Conservation (phyloP, 2,329 filamentous ascomycete species). For the Pezicula carpinea region DNA sequence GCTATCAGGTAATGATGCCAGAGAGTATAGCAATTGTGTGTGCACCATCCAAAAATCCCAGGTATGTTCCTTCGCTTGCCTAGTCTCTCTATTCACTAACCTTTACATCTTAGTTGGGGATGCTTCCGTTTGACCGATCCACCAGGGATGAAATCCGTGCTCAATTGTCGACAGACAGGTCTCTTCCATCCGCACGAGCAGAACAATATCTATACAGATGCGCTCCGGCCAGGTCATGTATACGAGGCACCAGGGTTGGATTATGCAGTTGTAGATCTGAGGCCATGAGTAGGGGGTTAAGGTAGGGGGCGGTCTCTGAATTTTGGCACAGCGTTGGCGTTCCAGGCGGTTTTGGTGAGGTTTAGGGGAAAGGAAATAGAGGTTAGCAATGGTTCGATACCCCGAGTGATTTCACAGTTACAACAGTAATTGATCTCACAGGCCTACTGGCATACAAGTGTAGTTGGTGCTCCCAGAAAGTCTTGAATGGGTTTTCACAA, state of each 20-base stretch:
- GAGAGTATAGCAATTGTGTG: constrained; percentile 98
- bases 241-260: constrained; percentile 50
- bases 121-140: constrained; percentile 92
- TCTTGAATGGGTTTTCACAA: too few relatives aligned
- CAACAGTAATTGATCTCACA: too few relatives aligned
- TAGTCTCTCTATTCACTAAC: constrained; percentile 6
- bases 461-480: too few relatives aligned
- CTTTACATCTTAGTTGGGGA: constrained; percentile 58
- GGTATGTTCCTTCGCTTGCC: constrained; percentile 45
- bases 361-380: too few relatives aligned
- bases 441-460: too few relatives aligned
- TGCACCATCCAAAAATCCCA: constrained; percentile 73
- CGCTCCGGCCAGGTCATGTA: constrained; percentile 49
- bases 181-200: constrained; percentile 73
- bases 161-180: constrained; percentile 71
- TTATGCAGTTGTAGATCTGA: constrained; percentile 64
- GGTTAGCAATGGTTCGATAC: too few relatives aligned
- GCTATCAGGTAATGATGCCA: constrained; percentile 93
- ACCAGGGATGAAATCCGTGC: constrained; percentile 79
- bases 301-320: constrained; percentile 19
- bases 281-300: constrained; percentile 44
- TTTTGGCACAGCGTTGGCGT: constrained; percentile 10
- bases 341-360: neutral
- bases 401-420: too few relatives aligned
- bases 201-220: constrained; percentile 34